Percentiles rank a stretch among this genome's conserved stretches.
Evolutionary conservation across 2,329 filamentous ascomycete genomes (phyloP).

Genomic region (Tothia fuscella): DNA sequence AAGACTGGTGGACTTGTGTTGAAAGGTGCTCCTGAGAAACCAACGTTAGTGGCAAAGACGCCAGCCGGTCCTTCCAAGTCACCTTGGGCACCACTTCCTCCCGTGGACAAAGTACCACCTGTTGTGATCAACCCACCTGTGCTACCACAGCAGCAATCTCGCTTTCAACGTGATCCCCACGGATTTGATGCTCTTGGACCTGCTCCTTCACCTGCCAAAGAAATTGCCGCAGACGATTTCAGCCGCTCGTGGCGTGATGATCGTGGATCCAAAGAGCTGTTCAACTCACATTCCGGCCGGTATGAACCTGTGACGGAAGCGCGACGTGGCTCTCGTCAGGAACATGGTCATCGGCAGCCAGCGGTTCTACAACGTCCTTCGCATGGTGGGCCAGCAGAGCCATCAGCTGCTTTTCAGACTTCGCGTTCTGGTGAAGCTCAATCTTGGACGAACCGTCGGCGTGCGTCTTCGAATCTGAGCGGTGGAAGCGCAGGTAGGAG

Average conservation of each 20-base stretch:
- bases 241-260: constrained; percentile 75
- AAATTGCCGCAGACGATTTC: constrained; percentile 91
- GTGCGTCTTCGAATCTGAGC: constrained; percentile 84
- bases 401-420: constrained; percentile 77
- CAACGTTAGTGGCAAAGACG: constrained; percentile 61
- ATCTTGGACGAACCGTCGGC: constrained; percentile 56
- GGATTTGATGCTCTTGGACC: constrained; percentile 41
- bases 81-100: constrained; percentile 80
- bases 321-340: constrained; percentile 56
- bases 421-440: constrained; percentile 55
- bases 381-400: constrained; percentile 58
- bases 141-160: constrained; percentile 28
- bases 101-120: constrained; percentile 70
- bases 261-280: constrained; percentile 62
- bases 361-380: constrained; percentile 65
- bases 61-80: constrained; percentile 67
- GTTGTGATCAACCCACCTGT: constrained; percentile 45
- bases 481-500: constrained; percentile 66
- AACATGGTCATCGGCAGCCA: constrained; percentile 55
- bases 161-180: constrained; percentile 44
- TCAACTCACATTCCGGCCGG: constrained; percentile 87
- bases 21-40: constrained; percentile 58
- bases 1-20: constrained; percentile 49
- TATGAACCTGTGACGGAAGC: constrained; percentile 76
- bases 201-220: constrained; percentile 49